Evolutionary conservation across 331 rosid genomes (phyloP).

Genomic region (Cydonia oblonga): DNA sequence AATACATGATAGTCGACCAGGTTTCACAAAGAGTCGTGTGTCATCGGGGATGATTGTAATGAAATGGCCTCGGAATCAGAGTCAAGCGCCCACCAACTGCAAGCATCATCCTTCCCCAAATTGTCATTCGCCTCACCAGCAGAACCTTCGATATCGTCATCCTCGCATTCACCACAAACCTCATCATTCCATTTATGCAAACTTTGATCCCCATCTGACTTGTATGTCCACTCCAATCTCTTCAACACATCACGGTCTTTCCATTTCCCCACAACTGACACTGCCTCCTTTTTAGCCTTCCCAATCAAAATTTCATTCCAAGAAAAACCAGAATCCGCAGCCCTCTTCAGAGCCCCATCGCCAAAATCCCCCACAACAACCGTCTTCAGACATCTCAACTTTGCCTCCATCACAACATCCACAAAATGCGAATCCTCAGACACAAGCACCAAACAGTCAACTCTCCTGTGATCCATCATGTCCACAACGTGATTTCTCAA

Average conservation of each 20-base stretch:
- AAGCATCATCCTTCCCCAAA: background rate
- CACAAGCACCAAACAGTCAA: constrained; percentile 70
- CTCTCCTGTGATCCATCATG: constrained; percentile 50
- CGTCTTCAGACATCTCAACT: constrained; percentile 48
- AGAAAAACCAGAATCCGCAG: constrained; percentile 51
- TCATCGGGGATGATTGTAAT: background rate
- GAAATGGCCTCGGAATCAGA: constrained; percentile 6
- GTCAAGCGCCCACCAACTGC: constrained; percentile 26
- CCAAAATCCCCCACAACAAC: constrained; percentile 65
- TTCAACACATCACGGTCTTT: constrained; percentile 58
- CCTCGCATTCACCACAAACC: background rate
- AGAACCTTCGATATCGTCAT: background rate
- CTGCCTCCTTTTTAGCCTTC: constrained; percentile 67
- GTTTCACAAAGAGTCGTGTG: background rate
- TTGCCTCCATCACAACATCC: constrained; percentile 60
- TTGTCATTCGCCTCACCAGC: background rate
- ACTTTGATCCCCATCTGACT: constrained; percentile 14
- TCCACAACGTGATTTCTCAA: constrained; percentile 47
- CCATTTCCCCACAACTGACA: constrained; percentile 59
- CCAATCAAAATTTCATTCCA: constrained; percentile 78
- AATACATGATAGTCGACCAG: background rate
- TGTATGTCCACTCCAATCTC: constrained; percentile 36
- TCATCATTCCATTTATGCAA: background rate
- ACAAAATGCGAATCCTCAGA: constrained; percentile 66
- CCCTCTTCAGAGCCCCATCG: constrained; percentile 67